Conservation (phyloP, 2,329 filamentous ascomycete species). For the Fusarium oligoseptatum region DNA sequence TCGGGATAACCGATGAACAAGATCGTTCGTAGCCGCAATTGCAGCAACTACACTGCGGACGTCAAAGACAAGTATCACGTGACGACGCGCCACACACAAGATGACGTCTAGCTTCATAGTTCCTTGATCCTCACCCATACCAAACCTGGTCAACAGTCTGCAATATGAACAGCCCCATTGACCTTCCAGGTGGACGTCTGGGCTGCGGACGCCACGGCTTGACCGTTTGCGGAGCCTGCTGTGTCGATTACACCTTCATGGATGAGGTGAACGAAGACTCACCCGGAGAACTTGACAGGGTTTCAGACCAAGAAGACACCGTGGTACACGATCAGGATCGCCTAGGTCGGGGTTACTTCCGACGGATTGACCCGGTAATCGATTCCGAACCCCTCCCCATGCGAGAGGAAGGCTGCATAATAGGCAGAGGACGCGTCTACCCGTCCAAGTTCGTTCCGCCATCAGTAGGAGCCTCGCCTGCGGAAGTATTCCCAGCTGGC, state of each 20-base stretch:
- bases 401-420: not conserved
- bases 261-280: conserved; percentile 43
- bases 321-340: not conserved
- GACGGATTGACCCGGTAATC: not conserved
- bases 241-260: conserved; percentile 53
- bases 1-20: no score
- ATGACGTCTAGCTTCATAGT: not conserved
- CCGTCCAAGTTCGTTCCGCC: conserved; percentile 34
- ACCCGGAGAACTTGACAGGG: conserved; percentile 20
- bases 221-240: conserved; percentile 50
- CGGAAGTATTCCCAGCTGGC: not conserved
- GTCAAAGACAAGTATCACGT: no score
- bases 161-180: conserved; percentile 13
- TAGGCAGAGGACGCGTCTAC: conserved; percentile 25
- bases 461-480: conserved; percentile 8
- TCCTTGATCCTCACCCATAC: not conserved
- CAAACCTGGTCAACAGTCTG: not conserved
- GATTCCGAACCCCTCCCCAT: not conserved
- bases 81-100: no score
- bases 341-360: not conserved
- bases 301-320: not conserved
- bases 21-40: no score
- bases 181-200: conserved; percentile 52
- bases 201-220: conserved; percentile 53
- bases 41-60: no score